Evolutionary conservation across 2,329 filamentous ascomycete species (phyloP).

Genomic region (Colletotrichum tofieldiae): DNA sequence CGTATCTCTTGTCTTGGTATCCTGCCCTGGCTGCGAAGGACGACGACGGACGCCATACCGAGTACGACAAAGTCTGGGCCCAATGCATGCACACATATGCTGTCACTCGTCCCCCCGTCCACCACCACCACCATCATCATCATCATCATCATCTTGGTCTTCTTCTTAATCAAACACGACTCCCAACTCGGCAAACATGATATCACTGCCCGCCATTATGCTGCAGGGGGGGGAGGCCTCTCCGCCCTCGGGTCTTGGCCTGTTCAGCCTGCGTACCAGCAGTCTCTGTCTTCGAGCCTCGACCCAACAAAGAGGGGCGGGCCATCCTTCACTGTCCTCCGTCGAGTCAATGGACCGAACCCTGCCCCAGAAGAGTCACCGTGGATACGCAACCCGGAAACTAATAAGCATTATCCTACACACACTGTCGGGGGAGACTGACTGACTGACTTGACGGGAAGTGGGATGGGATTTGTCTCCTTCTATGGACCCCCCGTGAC

Average conservation of each 20-base stretch:
- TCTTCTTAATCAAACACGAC: not conserved
- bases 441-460: conserved; percentile 13
- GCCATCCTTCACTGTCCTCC: not conserved
- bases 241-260: conserved; percentile 17
- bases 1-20: conserved; percentile 4
- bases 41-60: conserved; percentile 19
- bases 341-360: not conserved
- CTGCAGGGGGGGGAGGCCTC: conserved; percentile 28
- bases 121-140: conserved; percentile 13
- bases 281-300: conserved; percentile 11
- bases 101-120: conserved; percentile 12
- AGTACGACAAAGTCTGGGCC: conserved; percentile 7
- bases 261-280: conserved; percentile 1
- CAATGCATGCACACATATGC: conserved; percentile 30
- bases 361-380: conserved; percentile 15
- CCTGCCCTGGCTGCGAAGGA: not conserved
- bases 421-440: not conserved
- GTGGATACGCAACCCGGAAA: conserved; percentile 8
- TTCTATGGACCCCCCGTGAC: not conserved
- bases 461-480: conserved; percentile 19
- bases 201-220: conserved; percentile 34
- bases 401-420: conserved; percentile 18
- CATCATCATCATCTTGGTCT: conserved; percentile 1
- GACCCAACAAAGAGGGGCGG: conserved; percentile 4
- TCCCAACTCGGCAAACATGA: conserved; percentile 19